Evolutionary conservation across 192 early-diverging fungal genomes (phyloP).

Genomic region (Entophlyctis luteolus): DNA sequence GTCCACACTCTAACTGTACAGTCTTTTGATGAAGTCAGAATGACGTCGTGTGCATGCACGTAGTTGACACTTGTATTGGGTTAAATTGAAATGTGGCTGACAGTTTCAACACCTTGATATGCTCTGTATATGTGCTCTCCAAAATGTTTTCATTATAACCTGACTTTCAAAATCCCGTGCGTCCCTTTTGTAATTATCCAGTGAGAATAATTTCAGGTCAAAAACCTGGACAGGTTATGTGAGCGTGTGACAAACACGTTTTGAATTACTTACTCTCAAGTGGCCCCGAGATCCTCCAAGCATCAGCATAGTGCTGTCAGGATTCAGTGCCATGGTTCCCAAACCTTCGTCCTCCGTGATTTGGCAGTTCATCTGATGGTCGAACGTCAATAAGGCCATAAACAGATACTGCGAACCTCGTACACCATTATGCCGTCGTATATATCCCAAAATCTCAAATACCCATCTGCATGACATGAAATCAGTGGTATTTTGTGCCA

Average conservation of each 20-base stretch:
- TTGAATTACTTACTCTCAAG: conserved; percentile 29
- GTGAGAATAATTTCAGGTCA: conserved; percentile 27
- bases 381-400: neutral
- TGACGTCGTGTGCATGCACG: conserved; percentile 40
- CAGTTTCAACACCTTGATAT: conserved; percentile 36
- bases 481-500: conserved; percentile 34
- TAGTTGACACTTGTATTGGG: conserved; percentile 32
- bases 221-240: neutral
- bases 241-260: neutral
- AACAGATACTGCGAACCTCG: conserved; percentile 30
- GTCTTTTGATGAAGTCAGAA: conserved; percentile 50
- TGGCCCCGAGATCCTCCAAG: conserved; percentile 54
- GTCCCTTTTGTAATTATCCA: conserved; percentile 15
- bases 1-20: conserved; percentile 49
- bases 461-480: conserved; percentile 54
- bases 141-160: conserved; percentile 28
- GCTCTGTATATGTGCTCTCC: conserved; percentile 48
- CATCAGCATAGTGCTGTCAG: conserved; percentile 38
- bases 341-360: conserved; percentile 49
- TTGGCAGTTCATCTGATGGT: conserved; percentile 45
- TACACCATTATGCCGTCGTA: conserved; percentile 45
- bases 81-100: too few relatives aligned
- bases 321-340: conserved; percentile 40
- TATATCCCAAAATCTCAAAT: conserved; percentile 54
- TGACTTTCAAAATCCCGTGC: conserved; percentile 17